phyloP scores from a whole-genome alignment of 306 rosid genomes.

The Medicago ruthenica region DNA sequence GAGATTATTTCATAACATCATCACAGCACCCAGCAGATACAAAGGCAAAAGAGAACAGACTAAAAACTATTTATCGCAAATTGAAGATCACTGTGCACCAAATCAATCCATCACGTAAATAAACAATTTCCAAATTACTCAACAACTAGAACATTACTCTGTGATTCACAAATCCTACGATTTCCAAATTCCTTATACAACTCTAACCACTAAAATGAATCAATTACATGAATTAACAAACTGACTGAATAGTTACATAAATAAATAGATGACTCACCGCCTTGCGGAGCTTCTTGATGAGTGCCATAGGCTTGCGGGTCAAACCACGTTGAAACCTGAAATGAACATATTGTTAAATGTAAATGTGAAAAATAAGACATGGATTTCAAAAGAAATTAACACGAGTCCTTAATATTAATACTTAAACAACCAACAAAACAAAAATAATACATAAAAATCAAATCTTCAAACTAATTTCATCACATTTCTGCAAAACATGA shows the following conservation, averaged over 20 bases:
- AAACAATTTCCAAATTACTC: not conserved
- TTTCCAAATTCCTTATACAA: too few relatives aligned
- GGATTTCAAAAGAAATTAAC: not conserved
- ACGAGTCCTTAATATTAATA: not conserved
- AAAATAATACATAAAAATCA: not conserved
- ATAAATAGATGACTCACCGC: constrained; percentile 42
- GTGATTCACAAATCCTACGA: too few relatives aligned
- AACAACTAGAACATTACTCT: not conserved
- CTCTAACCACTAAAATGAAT: too few relatives aligned
- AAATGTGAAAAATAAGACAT: not conserved
- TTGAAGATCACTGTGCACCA: not conserved
- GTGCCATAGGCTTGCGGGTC: constrained; percentile 67
- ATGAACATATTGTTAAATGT: not conserved
- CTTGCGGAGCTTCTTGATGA: constrained; percentile 64
- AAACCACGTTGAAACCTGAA: constrained; percentile 60
- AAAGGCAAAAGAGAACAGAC: not conserved
- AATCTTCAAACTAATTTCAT: not conserved
- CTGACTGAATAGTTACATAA: too few relatives aligned
- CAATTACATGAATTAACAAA: not conserved
- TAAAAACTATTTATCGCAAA: not conserved
- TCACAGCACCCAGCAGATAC: not conserved
- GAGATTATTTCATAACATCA: constrained; percentile 18
- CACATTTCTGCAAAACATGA: not conserved
- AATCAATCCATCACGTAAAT: not conserved
- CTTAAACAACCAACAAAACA: not conserved